Conservation (phyloP, 805 yeast genomes). For the Sungouiella thailandica region DNA sequence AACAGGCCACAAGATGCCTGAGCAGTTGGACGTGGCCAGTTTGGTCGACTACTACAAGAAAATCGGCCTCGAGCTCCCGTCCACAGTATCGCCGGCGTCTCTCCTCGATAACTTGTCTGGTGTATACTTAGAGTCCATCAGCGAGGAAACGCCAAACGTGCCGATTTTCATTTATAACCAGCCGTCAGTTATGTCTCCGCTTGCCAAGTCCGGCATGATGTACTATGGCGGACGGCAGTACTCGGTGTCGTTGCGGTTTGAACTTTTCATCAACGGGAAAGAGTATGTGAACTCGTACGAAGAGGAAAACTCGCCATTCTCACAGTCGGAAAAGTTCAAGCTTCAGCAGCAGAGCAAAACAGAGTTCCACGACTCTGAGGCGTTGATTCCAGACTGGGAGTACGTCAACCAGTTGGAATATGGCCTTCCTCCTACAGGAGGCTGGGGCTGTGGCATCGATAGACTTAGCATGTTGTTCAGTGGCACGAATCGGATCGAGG, state of each 20-base stretch:
- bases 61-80: constrained; percentile 34
- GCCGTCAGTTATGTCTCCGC: constrained; percentile 81
- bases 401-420: constrained; percentile 78
- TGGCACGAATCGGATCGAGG: constrained; percentile 61
- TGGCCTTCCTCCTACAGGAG: constrained; percentile 97
- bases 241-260: constrained; percentile 67
- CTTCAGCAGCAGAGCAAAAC: constrained; percentile 49
- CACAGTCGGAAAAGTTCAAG: constrained; percentile 60
- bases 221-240: constrained; percentile 23
- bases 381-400: constrained; percentile 63
- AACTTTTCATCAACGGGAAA: constrained; percentile 70
- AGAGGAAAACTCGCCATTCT: constrained; percentile 85
- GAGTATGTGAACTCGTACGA: constrained; percentile 94
- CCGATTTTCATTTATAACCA: constrained; percentile 81
- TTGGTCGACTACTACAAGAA: constrained; percentile 37
- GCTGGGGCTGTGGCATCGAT: constrained; percentile 96
- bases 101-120: constrained; percentile 63
- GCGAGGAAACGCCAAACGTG: constrained; percentile 25
- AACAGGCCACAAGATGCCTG: constrained; percentile 50
- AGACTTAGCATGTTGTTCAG: constrained; percentile 77
- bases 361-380: constrained; percentile 52
- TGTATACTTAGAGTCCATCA: constrained; percentile 58
- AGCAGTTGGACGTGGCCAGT: constrained; percentile 31
- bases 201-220: constrained; percentile 61
- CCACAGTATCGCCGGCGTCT: constrained; percentile 47